Base-by-base conservation (phyloP, 2,329 filamentous ascomycete species). In the Trichoderma lentiforme region DNA sequence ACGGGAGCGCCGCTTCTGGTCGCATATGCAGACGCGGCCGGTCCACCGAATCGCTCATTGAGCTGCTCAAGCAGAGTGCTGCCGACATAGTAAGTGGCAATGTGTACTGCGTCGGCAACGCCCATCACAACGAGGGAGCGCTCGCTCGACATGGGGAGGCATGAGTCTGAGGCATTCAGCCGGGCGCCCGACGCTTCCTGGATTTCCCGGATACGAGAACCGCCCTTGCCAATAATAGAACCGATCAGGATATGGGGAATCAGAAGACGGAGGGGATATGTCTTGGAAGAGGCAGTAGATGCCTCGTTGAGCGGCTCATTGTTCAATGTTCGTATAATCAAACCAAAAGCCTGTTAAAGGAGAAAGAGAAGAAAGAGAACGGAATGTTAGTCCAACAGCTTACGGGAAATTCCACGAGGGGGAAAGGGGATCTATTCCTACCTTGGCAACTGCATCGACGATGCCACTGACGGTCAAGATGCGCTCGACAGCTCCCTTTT, bases 41-140 rank as follows among this genome's bases (percentile, higher is more conserved):
- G 95, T 6, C 96, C 96, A 68, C 96, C 95, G 77, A 98, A 99
- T 56, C 96, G 91, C 81, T 99, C 96, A 68, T 96, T 98, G 73
- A 99, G 87, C 84, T 99, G 96, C 86, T 99, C 96, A 62, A 97
- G 92, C 30, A 99, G 89, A n/a, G 96, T 99, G 82, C 95, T 97
- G 71, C 95, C 95, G 74, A 99, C 95, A 79, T 99, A 99, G 86
- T 98, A 99, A 47, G 96, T 97, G 63, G 96, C 96, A 82, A 99
- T 99, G 84, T 99, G 96, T 63, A 99, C 95, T 72, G 96, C 95
- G 84, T 99, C 96, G 69, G 96, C 96, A 72, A 99, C 96, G 81
- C 96, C 96, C 83, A 98, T 94, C 34, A 99, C 95, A 66, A 99
- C 95, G 63, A 99, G 89, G n/a, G 96, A 98, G 62, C 96, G 93